phyloP scores from a whole-genome alignment of 2,329 filamentous ascomycete genomes.

The Chrysoporthe austroafricana region DNA sequence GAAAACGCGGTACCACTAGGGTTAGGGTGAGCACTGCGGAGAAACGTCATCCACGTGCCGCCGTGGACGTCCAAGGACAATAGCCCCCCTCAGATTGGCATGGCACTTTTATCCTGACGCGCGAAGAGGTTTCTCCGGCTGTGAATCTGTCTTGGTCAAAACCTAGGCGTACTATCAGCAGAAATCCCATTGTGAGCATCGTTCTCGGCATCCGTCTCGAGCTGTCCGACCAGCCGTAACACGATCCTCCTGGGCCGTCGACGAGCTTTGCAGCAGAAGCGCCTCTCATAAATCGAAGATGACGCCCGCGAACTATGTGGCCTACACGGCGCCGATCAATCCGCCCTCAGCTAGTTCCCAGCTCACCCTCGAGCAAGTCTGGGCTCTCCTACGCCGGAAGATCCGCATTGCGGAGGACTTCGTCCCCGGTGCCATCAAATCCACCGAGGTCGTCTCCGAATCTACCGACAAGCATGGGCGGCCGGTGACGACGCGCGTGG shows the following conservation, averaged over 20 bases:
- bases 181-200: too few relatives aligned
- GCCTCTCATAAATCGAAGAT: not conserved
- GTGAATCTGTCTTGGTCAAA: too few relatives aligned
- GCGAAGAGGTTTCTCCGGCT: too few relatives aligned
- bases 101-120: too few relatives aligned
- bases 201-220: not conserved
- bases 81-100: too few relatives aligned
- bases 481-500: slow-evolving; percentile 35
- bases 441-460: slow-evolving; percentile 36
- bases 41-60: too few relatives aligned
- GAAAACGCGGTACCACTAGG: too few relatives aligned
- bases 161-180: too few relatives aligned
- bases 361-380: slow-evolving; percentile 20
- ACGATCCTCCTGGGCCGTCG: not conserved
- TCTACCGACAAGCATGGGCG: slow-evolving; percentile 33
- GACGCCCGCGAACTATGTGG: slow-evolving; percentile 22
- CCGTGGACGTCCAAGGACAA: too few relatives aligned
- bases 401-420: slow-evolving; percentile 38
- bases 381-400: slow-evolving; percentile 34
- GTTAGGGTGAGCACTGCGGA: too few relatives aligned
- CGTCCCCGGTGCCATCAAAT: slow-evolving; percentile 36
- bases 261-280: not conserved
- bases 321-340: slow-evolving; percentile 25
- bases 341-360: slow-evolving; percentile 15
- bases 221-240: not conserved